A percentile compares a stretch with the other conserved stretches of the same genome.
phyloP scores from a whole-genome alignment of 2,329 filamentous ascomycete genomes.

The Xylariaceae sp. region DNA sequence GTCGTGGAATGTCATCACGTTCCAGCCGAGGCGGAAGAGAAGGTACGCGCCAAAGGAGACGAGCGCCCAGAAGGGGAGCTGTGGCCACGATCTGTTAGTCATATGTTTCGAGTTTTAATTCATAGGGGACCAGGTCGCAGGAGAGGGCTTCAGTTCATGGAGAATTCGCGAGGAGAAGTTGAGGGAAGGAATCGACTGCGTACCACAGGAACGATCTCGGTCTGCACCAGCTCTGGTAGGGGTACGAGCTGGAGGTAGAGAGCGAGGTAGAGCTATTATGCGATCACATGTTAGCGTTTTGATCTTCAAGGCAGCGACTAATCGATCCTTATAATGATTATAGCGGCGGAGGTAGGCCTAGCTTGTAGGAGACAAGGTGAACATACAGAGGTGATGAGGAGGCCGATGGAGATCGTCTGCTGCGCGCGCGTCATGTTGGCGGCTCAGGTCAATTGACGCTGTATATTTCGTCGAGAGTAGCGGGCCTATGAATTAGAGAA shows the following conservation, averaged over 20 bases:
- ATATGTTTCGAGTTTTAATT: too few relatives aligned
- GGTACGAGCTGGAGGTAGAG: slow-evolving; percentile 85
- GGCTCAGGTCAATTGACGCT: background rate
- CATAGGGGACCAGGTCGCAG: too few relatives aligned
- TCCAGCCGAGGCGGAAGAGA: slow-evolving; percentile 88
- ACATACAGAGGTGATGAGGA: slow-evolving; percentile 86
- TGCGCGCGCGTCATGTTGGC: slow-evolving; percentile 89
- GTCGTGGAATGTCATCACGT: slow-evolving; percentile 96
- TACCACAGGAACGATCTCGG: slow-evolving; percentile 89
- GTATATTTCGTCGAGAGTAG: background rate
- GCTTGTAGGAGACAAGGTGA: slow-evolving; percentile 7
- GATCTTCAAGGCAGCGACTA: too few relatives aligned
- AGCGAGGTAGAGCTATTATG: slow-evolving; percentile 81
- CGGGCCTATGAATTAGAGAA: background rate
- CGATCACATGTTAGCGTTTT: slow-evolving; percentile 20
- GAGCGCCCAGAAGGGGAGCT: slow-evolving; percentile 93
- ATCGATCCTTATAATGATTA: too few relatives aligned
- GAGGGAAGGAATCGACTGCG: slow-evolving; percentile 44
- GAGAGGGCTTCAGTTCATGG: background rate
- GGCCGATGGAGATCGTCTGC: slow-evolving; percentile 86
- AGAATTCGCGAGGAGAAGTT: background rate
- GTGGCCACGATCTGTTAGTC: slow-evolving; percentile 20
- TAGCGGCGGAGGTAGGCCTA: background rate
- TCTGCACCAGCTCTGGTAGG: slow-evolving; percentile 76
- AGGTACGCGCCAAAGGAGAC: slow-evolving; percentile 92